Evolutionary conservation across 352 stramenopile genomes (phyloP).

Genomic region (Blastocystis sp.): DNA sequence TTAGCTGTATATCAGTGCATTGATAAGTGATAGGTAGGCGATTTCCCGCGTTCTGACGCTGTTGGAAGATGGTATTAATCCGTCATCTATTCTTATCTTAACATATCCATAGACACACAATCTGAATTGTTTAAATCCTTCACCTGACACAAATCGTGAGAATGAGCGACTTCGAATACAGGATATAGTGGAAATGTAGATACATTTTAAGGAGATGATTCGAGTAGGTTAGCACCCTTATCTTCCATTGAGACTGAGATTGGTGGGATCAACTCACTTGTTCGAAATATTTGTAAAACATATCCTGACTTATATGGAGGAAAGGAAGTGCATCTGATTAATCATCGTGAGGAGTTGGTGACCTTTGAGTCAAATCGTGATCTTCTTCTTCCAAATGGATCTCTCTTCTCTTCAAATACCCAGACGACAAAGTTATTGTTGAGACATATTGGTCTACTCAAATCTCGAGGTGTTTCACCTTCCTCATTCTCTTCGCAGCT

Average conservation of each 20-base stretch:
- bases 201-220: not conserved
- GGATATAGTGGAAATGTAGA: constrained; percentile 37
- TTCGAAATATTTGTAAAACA: not conserved
- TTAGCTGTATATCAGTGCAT: not conserved
- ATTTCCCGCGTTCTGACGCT: constrained; percentile 29
- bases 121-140: not conserved
- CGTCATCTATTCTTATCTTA: constrained; percentile 33
- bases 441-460: not conserved
- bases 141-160: constrained; percentile 18
- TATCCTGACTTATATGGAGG: constrained; percentile 19
- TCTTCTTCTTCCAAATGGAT: constrained; percentile 9
- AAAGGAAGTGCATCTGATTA: not conserved
- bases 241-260: constrained; percentile 29
- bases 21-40: not conserved
- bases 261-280: not conserved
- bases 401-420: not conserved
- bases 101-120: constrained; percentile 10
- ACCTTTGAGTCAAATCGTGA: constrained; percentile 38
- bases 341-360: not conserved
- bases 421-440: constrained; percentile 2
- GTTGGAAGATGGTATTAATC: constrained; percentile 32
- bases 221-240: constrained; percentile 1
- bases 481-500: not conserved
- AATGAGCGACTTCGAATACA: constrained; percentile 18
- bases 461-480: constrained; percentile 33